A percentile compares a stretch with the other conserved stretches of the same genome.
phyloP scores from a whole-genome alignment of 345 rosid genomes.

The Cardamine occulta region DNA sequence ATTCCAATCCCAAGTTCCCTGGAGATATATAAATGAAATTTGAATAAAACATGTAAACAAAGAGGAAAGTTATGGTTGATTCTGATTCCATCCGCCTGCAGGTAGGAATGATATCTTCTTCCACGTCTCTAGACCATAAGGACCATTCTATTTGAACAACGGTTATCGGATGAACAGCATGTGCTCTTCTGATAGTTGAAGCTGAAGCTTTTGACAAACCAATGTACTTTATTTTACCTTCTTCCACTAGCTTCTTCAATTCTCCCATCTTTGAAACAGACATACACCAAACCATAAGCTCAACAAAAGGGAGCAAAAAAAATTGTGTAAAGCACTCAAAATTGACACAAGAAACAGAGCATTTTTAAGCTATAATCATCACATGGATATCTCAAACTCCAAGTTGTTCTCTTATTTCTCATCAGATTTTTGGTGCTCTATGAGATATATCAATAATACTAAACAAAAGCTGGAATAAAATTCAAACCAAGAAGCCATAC shows the following conservation, averaged over 20 bases:
- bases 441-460: background rate
- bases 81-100: constrained; percentile 29
- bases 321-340: background rate
- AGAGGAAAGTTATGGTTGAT: background rate
- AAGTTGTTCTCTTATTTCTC: background rate
- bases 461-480: background rate
- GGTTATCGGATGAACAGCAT: constrained; percentile 75
- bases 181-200: constrained; percentile 80
- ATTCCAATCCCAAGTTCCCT: constrained; percentile 82
- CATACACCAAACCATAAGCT: background rate
- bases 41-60: background rate
- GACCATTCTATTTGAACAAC: constrained; percentile 84
- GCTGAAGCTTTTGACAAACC: constrained; percentile 83
- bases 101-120: constrained; percentile 61
- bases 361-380: background rate
- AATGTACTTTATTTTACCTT: constrained; percentile 72
- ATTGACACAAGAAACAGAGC: background rate
- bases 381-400: background rate
- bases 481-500: constrained; percentile 37
- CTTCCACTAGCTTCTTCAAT: constrained; percentile 72
- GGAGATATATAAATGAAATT: background rate
- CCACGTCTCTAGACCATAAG: constrained; percentile 83
- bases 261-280: constrained; percentile 52
- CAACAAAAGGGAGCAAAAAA: background rate
- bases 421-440: background rate